phyloP scores from a whole-genome alignment of 345 rosid species.

The Cardiospermum halicacabum region DNA sequence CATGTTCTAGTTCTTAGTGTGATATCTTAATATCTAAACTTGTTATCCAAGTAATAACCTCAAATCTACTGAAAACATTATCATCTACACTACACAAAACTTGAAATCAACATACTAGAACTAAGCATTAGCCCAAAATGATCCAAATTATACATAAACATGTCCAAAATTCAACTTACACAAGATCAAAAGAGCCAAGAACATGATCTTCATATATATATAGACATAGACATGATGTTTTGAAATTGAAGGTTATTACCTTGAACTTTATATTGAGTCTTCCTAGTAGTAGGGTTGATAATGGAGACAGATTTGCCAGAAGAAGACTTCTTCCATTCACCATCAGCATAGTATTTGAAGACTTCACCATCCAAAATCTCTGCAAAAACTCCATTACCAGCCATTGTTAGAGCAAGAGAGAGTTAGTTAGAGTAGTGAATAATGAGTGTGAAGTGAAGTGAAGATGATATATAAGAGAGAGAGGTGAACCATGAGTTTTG shows the following conservation, averaged over 20 bases:
- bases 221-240: background rate
- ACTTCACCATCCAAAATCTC: slow-evolving; percentile 88
- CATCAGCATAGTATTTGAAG: slow-evolving; percentile 75
- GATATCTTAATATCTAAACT: too few relatives aligned
- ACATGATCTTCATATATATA: background rate
- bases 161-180: too few relatives aligned
- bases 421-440: slow-evolving; percentile 7
- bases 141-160: too few relatives aligned
- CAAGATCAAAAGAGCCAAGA: background rate
- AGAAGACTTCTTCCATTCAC: slow-evolving; percentile 80
- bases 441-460: slow-evolving; percentile 13
- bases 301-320: slow-evolving; percentile 81
- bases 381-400: slow-evolving; percentile 68
- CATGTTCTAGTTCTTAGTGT: too few relatives aligned
- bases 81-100: too few relatives aligned
- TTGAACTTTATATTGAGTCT: slow-evolving; percentile 92
- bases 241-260: too few relatives aligned
- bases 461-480: slow-evolving; percentile 19
- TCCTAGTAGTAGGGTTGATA: slow-evolving; percentile 77
- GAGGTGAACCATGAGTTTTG: slow-evolving; percentile 32
- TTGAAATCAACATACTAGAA: too few relatives aligned
- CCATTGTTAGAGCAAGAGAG: slow-evolving; percentile 38
- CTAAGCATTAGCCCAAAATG: too few relatives aligned
- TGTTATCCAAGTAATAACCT: too few relatives aligned
- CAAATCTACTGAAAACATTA: too few relatives aligned